These are phyloP conservation scores for Russula virescens DNA, from an alignment of 768 basidiomycete species.

Conservation along the genomic window DNA sequence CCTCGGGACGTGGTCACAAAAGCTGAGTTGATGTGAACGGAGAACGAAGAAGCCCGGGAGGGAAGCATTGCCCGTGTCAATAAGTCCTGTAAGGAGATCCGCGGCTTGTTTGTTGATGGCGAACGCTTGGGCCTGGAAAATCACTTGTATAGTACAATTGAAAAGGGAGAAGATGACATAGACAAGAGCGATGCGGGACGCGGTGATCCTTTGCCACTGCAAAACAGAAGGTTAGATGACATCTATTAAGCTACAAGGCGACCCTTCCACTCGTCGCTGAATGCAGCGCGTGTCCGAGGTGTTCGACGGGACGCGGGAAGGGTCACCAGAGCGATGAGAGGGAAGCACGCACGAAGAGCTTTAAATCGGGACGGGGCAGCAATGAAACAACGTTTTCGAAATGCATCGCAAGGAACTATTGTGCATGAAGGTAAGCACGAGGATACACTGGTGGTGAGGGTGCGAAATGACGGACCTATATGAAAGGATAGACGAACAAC, in stretches of 20 bases:
- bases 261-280: neutral
- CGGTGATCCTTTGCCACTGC: constrained; percentile 67
- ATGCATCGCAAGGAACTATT: constrained; percentile 32
- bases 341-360: constrained; percentile 42
- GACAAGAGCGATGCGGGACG: constrained; percentile 56
- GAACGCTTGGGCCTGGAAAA: constrained; percentile 63
- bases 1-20: constrained; percentile 51
- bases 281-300: neutral
- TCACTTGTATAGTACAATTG: constrained; percentile 63
- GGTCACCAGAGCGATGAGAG: neutral
- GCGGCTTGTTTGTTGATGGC: constrained; percentile 57
- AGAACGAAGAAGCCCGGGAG: constrained; percentile 50
- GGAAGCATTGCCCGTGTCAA: constrained; percentile 43
- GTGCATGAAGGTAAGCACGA: neutral
- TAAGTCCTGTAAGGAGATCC: constrained; percentile 45
- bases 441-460: neutral
- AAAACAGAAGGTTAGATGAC: neutral
- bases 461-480: constrained; percentile 20
- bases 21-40: constrained; percentile 43
- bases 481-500: constrained; percentile 31
- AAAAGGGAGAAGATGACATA: constrained; percentile 64
- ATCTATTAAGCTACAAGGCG: neutral
- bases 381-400: constrained; percentile 35
- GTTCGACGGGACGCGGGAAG: neutral
- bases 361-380: constrained; percentile 37